Conservation (phyloP, 2,329 filamentous ascomycete species). For the Cladobotryum mycophilum region DNA sequence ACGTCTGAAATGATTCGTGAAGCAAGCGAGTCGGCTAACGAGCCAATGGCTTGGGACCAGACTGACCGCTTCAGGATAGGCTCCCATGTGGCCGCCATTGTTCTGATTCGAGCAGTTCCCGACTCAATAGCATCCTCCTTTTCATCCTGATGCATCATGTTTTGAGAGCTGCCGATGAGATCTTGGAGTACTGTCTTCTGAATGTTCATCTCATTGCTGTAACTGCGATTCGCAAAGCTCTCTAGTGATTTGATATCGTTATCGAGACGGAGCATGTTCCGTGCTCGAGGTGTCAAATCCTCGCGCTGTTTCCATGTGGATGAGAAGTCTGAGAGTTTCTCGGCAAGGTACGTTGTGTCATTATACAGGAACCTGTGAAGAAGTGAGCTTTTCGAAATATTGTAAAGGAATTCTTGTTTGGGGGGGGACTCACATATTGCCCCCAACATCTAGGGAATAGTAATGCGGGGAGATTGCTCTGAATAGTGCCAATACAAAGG, state of each 20-base stretch:
- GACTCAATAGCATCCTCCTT: slow-evolving; percentile 46
- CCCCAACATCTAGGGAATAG: slow-evolving; percentile 56
- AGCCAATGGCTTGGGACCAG: slow-evolving; percentile 57
- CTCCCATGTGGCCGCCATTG: slow-evolving; percentile 51
- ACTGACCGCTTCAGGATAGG: slow-evolving; percentile 52
- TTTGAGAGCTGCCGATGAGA: slow-evolving; percentile 54
- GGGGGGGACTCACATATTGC: slow-evolving; percentile 51
- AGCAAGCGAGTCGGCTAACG: slow-evolving; percentile 52
- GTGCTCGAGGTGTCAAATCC: slow-evolving; percentile 45
- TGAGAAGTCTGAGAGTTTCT: slow-evolving; percentile 45
- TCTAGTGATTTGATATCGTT: slow-evolving; percentile 54
- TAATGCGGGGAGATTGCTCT: slow-evolving; percentile 69
- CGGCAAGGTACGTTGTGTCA: slow-evolving; percentile 57
- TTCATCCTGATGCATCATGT: slow-evolving; percentile 52
- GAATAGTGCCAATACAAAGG: slow-evolving; percentile 70
- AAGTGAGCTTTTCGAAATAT: neutral
- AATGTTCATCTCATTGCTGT: slow-evolving; percentile 53
- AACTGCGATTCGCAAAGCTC: slow-evolving; percentile 56
- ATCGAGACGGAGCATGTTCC: slow-evolving; percentile 51
- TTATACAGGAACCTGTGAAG: slow-evolving; percentile 56
- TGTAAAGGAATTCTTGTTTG: neutral
- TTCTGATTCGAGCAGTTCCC: slow-evolving; percentile 46
- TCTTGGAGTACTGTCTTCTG: slow-evolving; percentile 58
- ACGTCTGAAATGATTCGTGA: slow-evolving; percentile 56
- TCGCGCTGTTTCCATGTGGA: slow-evolving; percentile 46